phyloP scores from a whole-genome alignment of 441 rosid species.

The Jatropha multifida region DNA sequence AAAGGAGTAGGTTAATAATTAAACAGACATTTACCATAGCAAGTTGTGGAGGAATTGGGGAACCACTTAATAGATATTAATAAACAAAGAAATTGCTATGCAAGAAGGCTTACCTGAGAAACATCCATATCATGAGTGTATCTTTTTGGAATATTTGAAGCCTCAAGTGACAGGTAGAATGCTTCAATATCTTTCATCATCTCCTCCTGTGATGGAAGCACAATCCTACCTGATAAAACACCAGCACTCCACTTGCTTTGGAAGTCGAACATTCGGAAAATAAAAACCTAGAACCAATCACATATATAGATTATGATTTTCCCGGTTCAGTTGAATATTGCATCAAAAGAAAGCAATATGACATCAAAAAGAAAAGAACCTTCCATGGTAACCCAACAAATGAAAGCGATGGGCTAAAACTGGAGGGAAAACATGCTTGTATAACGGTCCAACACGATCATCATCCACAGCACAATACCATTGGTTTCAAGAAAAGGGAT shows the following conservation, averaged over 20 bases:
- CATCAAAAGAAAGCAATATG: conserved; percentile 1
- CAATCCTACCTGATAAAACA: conserved; percentile 53
- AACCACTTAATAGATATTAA: too few relatives aligned
- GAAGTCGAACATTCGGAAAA: conserved; percentile 53
- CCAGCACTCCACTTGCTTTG: conserved; percentile 88
- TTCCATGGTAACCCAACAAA: conserved; percentile 74
- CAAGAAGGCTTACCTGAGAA: conserved; percentile 37
- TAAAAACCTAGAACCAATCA: conserved; percentile 38
- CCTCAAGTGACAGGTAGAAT: conserved; percentile 51
- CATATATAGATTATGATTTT: background rate
- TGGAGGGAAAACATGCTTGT: conserved; percentile 78
- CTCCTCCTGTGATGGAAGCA: conserved; percentile 52
- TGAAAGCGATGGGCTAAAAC: conserved; percentile 59
- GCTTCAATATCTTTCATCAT: conserved; percentile 57
- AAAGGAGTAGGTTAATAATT: too few relatives aligned
- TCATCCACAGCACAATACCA: conserved; percentile 59
- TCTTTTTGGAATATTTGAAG: conserved; percentile 49
- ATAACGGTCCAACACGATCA: conserved; percentile 65
- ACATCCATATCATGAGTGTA: conserved; percentile 46
- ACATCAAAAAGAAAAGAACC: conserved; percentile 36
- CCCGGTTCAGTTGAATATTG: background rate
- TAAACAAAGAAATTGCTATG: too few relatives aligned
- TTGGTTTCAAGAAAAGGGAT: conserved; percentile 69
- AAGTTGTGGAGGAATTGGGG: too few relatives aligned
- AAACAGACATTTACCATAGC: background rate